phyloP scores from a whole-genome alignment of 2,329 filamentous ascomycete genomes.

The Chlorencoelia australis region DNA sequence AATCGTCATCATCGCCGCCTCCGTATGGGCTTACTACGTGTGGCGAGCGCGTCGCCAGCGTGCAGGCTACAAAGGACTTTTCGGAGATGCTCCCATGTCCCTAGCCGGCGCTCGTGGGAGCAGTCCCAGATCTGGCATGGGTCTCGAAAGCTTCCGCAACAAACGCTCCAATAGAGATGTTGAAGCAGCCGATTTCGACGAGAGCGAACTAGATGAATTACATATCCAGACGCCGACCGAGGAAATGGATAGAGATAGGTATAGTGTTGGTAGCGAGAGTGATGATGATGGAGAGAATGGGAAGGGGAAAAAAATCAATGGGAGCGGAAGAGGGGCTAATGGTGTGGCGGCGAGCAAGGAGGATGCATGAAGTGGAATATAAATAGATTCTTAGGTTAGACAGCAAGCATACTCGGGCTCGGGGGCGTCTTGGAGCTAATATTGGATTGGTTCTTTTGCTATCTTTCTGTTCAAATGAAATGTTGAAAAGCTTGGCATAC shows the following conservation, averaged over 20 bases:
- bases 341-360: slow-evolving; percentile 9
- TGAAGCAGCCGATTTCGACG: slow-evolving; percentile 56
- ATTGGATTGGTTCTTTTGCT: too few relatives aligned
- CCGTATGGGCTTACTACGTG: slow-evolving; percentile 52
- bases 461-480: too few relatives aligned
- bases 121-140: slow-evolving; percentile 23
- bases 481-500: too few relatives aligned
- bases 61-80: slow-evolving; percentile 40
- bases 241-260: slow-evolving; percentile 36
- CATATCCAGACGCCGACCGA: slow-evolving; percentile 30
- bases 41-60: slow-evolving; percentile 51
- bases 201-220: slow-evolving; percentile 54
- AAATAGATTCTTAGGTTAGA: too few relatives aligned
- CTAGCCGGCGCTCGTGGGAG: slow-evolving; percentile 19
- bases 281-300: slow-evolving; percentile 36
- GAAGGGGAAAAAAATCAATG: too few relatives aligned
- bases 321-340: too few relatives aligned
- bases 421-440: too few relatives aligned
- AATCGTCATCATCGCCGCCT: slow-evolving; percentile 53
- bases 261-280: slow-evolving; percentile 47
- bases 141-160: slow-evolving; percentile 38
- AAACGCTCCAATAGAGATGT: slow-evolving; percentile 41
- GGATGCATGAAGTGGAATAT: slow-evolving; percentile 10
- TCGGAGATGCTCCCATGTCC: slow-evolving; percentile 24
- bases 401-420: too few relatives aligned